These are phyloP conservation scores for Limtongozyma cylindracea DNA, from an alignment of 805 yeast species.

Conservation along the genomic window DNA sequence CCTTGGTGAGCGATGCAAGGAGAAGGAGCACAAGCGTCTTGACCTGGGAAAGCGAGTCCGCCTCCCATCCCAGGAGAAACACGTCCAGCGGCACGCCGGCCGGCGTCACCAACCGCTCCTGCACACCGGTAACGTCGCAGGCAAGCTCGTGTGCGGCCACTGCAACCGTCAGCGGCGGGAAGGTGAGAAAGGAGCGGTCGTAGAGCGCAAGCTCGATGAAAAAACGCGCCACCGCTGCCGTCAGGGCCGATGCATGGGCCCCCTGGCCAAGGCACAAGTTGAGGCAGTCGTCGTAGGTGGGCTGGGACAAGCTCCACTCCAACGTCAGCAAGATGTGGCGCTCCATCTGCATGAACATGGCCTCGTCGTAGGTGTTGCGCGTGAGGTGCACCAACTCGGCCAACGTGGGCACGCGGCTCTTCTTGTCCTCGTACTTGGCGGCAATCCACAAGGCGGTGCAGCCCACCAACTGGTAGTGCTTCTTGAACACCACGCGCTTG, in stretches of 20 bases:
- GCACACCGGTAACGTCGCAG: too few species aligned
- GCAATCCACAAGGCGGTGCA: constrained; percentile 22
- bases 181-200: constrained; percentile 18
- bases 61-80: too few species aligned
- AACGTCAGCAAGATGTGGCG: constrained; percentile 14
- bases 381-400: constrained; percentile 29
- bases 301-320: constrained; percentile 19
- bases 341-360: constrained; percentile 22
- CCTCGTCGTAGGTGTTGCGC: constrained; percentile 29
- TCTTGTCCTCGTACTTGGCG: constrained; percentile 30
- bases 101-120: too few species aligned
- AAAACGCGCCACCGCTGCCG: constrained; percentile 23
- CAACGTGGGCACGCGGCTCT: constrained; percentile 28
- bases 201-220: constrained; percentile 27
- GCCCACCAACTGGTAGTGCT: constrained; percentile 20
- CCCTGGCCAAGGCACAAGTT: constrained; percentile 10
- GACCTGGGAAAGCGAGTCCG: too few species aligned
- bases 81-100: too few species aligned
- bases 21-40: too few species aligned
- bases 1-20: too few species aligned
- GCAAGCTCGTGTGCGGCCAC: constrained; percentile 24
- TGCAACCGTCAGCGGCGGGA: constrained; percentile 20
- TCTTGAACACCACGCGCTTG: constrained; percentile 17
- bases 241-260: constrained; percentile 19
- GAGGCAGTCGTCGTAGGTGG: constrained; percentile 24